Evolutionary conservation across 1,284 basidiomycete genomes (phyloP), one percentile per base, ranked within the genome.

Genomic region (Afroboletus lepidellus): DNA sequence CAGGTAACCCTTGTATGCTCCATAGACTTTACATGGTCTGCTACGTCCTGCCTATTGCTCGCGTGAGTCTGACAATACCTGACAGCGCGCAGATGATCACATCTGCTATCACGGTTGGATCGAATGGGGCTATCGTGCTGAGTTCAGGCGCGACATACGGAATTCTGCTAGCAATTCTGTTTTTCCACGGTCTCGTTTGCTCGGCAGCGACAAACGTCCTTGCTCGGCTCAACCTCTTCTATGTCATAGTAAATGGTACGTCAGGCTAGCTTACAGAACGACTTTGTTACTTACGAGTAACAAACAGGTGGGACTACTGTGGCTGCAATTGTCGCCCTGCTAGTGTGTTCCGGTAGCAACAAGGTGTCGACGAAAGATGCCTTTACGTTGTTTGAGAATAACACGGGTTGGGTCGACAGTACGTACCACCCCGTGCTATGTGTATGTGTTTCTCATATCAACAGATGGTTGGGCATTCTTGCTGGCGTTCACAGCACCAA

Each of bases 391-490:
- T 85, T 83, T 57, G 84, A 90, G 66, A 90, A 90, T 58, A 81
- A 83, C 60, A 81, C 81, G 0, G 86, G 85, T 15, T 89, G 85
- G 85, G 56, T 64, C 8, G 80, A 79, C 54, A 72, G 84, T 82
- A 62, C 51, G 75, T 53, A n/a, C 27, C 20, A 33, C 30, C 41
- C 8, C 11, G 29, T 30, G 29, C 29, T 30, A 29, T 3, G 12
- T 30, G 18, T 13, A 38, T 36, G 27, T 12, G 29, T 27, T 18
- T 8, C 37, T 53, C 13, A 46, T 41, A 7, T 27, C 27, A 9
- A 36, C 57, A 87, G 85, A 78, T 67, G 83, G 81, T 13, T 87
- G 84, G 83, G 83, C 85, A 0, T 89, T 90, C 64, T 69, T 90
- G 56, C 67, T 90, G 20, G 76, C 85, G 0, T 87, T 90, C 60